Evolutionary conservation across 2,329 filamentous ascomycete genomes (phyloP).

Genomic region (Emmonsia crescens): DNA sequence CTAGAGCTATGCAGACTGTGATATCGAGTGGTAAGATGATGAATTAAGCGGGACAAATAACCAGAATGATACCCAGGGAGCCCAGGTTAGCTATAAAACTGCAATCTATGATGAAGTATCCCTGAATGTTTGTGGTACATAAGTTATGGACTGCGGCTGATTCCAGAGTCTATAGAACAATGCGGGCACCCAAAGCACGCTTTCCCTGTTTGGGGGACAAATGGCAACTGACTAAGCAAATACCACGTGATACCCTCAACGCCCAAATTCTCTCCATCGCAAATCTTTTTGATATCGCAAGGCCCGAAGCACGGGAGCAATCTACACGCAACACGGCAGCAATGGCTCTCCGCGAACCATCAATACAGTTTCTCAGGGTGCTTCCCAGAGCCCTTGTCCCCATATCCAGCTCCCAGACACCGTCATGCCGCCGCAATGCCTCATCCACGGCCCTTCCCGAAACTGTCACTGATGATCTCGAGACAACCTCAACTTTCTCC

Average conservation of each 20-base stretch:
- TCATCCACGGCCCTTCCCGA: conserved; percentile 28
- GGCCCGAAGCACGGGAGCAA: background rate
- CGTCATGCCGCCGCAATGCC: conserved; percentile 36
- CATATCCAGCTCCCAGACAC: conserved; percentile 21
- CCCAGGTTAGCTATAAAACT: background rate
- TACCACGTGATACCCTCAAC: conserved; percentile 5
- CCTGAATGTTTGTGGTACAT: background rate
- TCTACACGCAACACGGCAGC: conserved; percentile 4
- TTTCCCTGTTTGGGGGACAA: background rate
- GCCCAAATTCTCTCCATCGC: background rate
- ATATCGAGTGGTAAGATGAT: background rate
- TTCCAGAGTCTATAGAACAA: background rate
- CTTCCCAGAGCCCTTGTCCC: conserved; percentile 26
- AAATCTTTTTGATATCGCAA: conserved; percentile 1
- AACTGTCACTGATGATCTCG: conserved; percentile 37
- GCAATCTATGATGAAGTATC: background rate
- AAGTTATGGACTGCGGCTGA: background rate
- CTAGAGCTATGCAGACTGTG: background rate
- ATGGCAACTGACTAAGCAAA: conserved; percentile 6
- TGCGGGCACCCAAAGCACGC: background rate
- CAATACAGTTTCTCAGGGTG: conserved; percentile 29
- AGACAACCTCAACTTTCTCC: conserved; percentile 34
- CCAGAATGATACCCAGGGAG: background rate
- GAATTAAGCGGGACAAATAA: background rate
- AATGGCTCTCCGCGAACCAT: conserved; percentile 33